Evolutionary conservation across 1,284 basidiomycete species (phyloP).

Genomic region (Trichosporon sp.): DNA sequence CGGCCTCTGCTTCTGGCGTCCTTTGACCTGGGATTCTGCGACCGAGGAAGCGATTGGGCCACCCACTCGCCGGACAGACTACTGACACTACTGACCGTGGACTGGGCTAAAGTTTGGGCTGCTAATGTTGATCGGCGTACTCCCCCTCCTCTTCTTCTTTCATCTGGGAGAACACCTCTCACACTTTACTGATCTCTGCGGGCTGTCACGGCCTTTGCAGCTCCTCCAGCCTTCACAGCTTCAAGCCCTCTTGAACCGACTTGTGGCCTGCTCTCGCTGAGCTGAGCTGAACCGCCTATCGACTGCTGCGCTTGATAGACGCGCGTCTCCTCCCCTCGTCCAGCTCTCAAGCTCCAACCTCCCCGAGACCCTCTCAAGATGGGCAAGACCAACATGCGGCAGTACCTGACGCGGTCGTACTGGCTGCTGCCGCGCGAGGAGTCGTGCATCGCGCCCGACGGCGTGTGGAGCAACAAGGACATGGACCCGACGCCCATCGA

Average conservation of each 20-base stretch:
- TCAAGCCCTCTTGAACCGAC: no score
- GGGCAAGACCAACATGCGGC: neutral
- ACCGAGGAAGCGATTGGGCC: neutral
- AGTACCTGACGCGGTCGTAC: neutral
- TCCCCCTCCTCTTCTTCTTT: neutral
- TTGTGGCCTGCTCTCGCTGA: no score
- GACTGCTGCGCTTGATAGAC: no score
- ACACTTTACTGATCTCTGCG: neutral
- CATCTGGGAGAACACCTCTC: neutral
- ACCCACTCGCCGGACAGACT: no score
- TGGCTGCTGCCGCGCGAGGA: slow-evolving; percentile 42
- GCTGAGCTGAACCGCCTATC: no score
- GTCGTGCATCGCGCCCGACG: slow-evolving; percentile 38
- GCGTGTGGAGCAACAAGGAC: slow-evolving; percentile 42
- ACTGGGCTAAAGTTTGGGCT: neutral
- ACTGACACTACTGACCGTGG: no score
- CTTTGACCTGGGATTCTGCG: no score
- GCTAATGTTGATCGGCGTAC: neutral
- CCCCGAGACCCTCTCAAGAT: neutral
- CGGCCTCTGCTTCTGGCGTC: neutral
- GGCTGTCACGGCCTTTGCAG: neutral
- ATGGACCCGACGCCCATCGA: slow-evolving; percentile 39
- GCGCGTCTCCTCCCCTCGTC: neutral
- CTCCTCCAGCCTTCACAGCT: neutral
- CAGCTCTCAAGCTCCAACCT: no score